Conservation (phyloP, 148 eudicot species). For the Vaccinium vitisidaea region DNA sequence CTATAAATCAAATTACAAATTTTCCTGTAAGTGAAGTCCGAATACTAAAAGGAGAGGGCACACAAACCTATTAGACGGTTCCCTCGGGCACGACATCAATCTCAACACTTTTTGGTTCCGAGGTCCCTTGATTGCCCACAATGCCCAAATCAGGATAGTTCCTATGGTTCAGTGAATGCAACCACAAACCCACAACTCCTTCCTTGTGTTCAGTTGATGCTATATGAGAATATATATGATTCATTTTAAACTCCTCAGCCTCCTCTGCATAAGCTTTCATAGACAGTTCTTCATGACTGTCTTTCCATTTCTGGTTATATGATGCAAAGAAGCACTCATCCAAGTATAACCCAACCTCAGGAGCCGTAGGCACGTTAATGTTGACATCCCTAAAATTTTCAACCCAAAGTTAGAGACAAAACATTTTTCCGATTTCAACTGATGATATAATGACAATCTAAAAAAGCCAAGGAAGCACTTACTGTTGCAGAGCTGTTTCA, state of each 20-base stretch:
- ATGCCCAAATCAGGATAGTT: constrained; percentile 63
- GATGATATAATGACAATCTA: neutral
- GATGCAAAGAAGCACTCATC: constrained; percentile 93
- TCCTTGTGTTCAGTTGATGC: constrained; percentile 76
- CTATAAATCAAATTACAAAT: neutral
- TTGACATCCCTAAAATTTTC: constrained; percentile 45
- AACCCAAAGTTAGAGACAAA: neutral
- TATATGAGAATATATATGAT: constrained; percentile 73
- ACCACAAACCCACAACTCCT: constrained; percentile 74
- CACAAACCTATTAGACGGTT: neutral
- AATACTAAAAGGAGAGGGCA: neutral
- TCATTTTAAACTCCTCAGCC: constrained; percentile 83
- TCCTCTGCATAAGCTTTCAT: constrained; percentile 71
- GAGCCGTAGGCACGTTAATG: constrained; percentile 87
- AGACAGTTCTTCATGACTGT: constrained; percentile 76
- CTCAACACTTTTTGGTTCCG: constrained; percentile 9
- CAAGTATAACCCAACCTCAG: constrained; percentile 88
- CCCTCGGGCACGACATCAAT: neutral
- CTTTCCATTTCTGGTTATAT: constrained; percentile 72
- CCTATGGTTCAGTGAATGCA: constrained; percentile 80
- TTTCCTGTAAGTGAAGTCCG: neutral
- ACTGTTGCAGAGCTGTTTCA: constrained; percentile 64
- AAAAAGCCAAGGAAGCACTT: constrained; percentile 21
- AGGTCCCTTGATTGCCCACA: constrained; percentile 10
- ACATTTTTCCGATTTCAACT: neutral